phyloP scores from a whole-genome alignment of 129 eudicot species.

The Escallonia rubra region DNA sequence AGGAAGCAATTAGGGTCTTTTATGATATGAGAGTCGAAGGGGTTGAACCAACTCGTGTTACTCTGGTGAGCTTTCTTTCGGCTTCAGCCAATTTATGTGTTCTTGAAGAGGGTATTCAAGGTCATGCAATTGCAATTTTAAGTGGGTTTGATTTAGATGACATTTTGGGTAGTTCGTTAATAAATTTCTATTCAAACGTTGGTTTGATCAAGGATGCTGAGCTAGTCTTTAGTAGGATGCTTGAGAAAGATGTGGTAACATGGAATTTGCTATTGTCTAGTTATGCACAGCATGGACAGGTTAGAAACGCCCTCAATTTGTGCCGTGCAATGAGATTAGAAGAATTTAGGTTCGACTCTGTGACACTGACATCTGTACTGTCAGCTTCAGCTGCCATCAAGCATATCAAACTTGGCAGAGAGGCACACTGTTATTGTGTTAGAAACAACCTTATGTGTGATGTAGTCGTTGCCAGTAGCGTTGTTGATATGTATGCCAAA shows the following conservation, averaged over 20 bases:
- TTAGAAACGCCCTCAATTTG: slow-evolving; percentile 23
- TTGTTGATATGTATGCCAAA: slow-evolving; percentile 64
- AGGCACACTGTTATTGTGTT: slow-evolving; percentile 53
- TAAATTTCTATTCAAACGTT: slow-evolving; percentile 51
- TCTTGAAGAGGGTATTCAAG: slow-evolving; percentile 60
- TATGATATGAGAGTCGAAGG: slow-evolving; percentile 54
- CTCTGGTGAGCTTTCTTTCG: slow-evolving; percentile 57
- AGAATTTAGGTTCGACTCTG: slow-evolving; percentile 50
- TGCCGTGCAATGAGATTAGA: slow-evolving; percentile 43
- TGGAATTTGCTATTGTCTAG: slow-evolving; percentile 72
- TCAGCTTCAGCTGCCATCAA: slow-evolving; percentile 42
- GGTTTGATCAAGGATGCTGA: slow-evolving; percentile 59
- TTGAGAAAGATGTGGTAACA: slow-evolving; percentile 53
- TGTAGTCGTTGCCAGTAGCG: slow-evolving; percentile 42
- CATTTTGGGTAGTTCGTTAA: slow-evolving; percentile 56
- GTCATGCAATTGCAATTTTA: slow-evolving; percentile 53
- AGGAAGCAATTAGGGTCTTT: slow-evolving; percentile 50
- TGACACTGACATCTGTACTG: slow-evolving; percentile 46
- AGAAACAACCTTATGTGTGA: slow-evolving; percentile 31
- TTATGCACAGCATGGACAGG: slow-evolving; percentile 36
- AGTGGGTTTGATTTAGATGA: slow-evolving; percentile 36
- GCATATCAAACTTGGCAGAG: slow-evolving; percentile 46
- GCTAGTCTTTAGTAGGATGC: slow-evolving; percentile 48
- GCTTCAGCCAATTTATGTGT: slow-evolving; percentile 53
- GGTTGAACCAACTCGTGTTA: slow-evolving; percentile 49